phyloP scores from a whole-genome alignment of 169 alveolate genomes.

The Plasmodium gallinaceum region DNA sequence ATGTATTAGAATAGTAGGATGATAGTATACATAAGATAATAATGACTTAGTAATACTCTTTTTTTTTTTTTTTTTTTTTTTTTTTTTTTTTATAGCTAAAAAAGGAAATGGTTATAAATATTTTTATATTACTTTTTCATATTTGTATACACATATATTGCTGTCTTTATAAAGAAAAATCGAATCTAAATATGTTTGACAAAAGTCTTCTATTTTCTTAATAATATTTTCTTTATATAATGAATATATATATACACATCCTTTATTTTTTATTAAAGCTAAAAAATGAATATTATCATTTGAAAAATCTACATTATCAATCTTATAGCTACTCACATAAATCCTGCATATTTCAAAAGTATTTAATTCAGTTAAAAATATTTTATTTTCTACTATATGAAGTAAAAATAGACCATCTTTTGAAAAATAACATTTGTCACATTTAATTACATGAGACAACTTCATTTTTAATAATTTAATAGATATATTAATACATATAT shows the following conservation, averaged over 20 bases:
- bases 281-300: slow-evolving; percentile 46
- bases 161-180: slow-evolving; percentile 15
- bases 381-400: slow-evolving; percentile 21
- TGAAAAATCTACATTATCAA: slow-evolving; percentile 25
- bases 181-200: slow-evolving; percentile 18
- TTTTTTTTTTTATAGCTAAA: neutral
- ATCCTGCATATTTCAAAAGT: slow-evolving; percentile 1
- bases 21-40: neutral
- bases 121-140: slow-evolving; percentile 34
- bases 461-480: slow-evolving; percentile 2
- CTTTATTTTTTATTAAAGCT: slow-evolving; percentile 24
- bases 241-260: slow-evolving; percentile 39
- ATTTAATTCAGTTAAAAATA: slow-evolving; percentile 25
- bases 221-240: slow-evolving; percentile 9
- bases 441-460: neutral
- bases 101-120: neutral
- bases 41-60: no score
- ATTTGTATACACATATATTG: slow-evolving; percentile 27
- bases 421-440: slow-evolving; percentile 44
- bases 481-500: no score
- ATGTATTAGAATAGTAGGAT: neutral
- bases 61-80: no score
- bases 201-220: slow-evolving; percentile 20
- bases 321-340: slow-evolving; percentile 32
- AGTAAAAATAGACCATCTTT: slow-evolving; percentile 43